These are phyloP conservation scores for Pisolithus albus DNA, from an alignment of 768 basidiomycete genomes.

Conservation along the genomic window DNA sequence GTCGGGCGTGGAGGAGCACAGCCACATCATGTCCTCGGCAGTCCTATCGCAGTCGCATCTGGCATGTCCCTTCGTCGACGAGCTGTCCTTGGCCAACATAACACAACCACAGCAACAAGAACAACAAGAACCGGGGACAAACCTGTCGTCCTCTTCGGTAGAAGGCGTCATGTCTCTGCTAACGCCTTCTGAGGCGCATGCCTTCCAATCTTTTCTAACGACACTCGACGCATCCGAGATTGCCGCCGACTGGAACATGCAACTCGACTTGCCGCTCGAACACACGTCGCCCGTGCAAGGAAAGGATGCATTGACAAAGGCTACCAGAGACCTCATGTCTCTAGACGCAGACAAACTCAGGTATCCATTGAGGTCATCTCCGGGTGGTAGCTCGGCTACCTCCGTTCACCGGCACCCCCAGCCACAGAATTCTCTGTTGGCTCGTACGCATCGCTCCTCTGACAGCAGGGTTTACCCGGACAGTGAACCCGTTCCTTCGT, in stretches of 20 bases:
- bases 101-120: too few relatives aligned
- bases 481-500: constrained; percentile 1
- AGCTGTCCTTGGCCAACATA: neutral
- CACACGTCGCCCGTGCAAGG: constrained; percentile 47
- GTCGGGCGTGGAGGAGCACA: constrained; percentile 20
- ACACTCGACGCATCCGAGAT: constrained; percentile 39
- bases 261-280: constrained; percentile 31
- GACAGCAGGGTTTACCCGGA: constrained; percentile 5
- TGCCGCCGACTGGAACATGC: constrained; percentile 44
- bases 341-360: constrained; percentile 45
- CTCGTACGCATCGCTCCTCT: constrained; percentile 12
- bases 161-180: constrained; percentile 49
- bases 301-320: constrained; percentile 64
- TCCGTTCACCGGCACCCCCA: constrained; percentile 13
- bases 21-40: constrained; percentile 21
- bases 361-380: constrained; percentile 16
- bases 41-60: constrained; percentile 10
- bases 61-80: neutral
- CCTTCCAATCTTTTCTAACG: constrained; percentile 63
- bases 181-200: constrained; percentile 58
- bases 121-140: neutral
- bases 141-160: neutral
- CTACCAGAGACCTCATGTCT: constrained; percentile 79
- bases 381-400: constrained; percentile 4
- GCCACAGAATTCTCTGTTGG: constrained; percentile 12